Conservation (phyloP, 331 rosid genomes). For the Quercus lobata region DNA sequence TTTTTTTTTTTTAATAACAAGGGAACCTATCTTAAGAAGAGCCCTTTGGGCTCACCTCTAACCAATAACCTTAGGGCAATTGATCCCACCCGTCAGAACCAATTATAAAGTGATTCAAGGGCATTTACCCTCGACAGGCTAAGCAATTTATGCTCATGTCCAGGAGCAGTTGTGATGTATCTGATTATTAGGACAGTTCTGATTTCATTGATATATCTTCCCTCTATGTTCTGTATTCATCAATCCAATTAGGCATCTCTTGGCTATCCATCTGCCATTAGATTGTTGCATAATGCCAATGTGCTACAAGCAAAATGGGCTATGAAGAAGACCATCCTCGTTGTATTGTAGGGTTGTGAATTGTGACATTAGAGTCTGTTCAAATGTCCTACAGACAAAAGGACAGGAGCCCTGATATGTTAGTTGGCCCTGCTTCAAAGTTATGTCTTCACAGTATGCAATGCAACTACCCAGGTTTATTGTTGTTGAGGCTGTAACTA, state of each 20-base stretch:
- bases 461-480: no score
- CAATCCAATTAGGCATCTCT: conserved; percentile 9
- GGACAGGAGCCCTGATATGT: not conserved
- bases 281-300: conserved; percentile 10
- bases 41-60: conserved; percentile 19
- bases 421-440: no score
- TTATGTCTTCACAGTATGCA: no score
- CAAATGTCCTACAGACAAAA: not conserved
- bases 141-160: no score
- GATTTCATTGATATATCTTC: not conserved
- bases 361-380: not conserved
- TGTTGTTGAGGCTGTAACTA: no score
- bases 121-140: no score
- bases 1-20: conserved; percentile 1
- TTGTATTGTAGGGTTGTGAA: not conserved
- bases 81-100: no score
- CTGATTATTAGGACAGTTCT: not conserved
- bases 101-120: no score
- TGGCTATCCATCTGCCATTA: conserved; percentile 25
- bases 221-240: conserved; percentile 20
- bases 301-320: not conserved
- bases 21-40: no score
- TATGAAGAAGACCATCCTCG: not conserved
- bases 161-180: no score
- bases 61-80: no score